Conservation (phyloP, 179 eudicot species). For the Silene vulgaris region DNA sequence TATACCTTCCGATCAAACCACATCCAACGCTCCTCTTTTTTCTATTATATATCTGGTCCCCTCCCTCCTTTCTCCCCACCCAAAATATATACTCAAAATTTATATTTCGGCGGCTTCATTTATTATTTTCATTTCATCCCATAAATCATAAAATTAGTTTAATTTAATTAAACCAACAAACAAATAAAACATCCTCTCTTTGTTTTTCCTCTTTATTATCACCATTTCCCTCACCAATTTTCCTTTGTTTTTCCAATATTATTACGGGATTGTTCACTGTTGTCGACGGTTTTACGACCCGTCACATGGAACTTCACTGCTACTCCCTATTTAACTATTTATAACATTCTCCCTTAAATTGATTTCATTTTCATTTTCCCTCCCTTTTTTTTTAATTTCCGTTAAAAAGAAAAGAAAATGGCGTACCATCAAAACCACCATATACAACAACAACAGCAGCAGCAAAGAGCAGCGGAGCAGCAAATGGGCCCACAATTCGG, state of each 20-base stretch:
- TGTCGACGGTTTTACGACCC: background rate
- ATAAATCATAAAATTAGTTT: background rate
- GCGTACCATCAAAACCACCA: constrained; percentile 36
- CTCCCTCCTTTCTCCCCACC: background rate
- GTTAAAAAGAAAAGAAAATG: constrained; percentile 21
- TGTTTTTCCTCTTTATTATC: background rate
- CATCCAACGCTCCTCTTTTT: constrained; percentile 30
- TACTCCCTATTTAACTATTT: background rate
- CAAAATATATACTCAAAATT: background rate
- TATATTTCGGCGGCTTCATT: constrained; percentile 37
- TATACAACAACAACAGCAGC: constrained; percentile 1
- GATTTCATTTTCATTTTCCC: background rate
- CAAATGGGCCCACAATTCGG: constrained; percentile 33
- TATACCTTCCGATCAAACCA: constrained; percentile 32
- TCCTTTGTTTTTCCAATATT: no score
- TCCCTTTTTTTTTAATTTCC: constrained; percentile 4
- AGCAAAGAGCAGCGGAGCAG: constrained; percentile 14
- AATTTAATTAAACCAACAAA: background rate
- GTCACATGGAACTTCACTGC: no score
- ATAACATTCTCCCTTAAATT: background rate
- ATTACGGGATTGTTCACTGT: constrained; percentile 8
- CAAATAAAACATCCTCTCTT: background rate
- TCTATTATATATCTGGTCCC: constrained; percentile 25
- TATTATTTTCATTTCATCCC: constrained; percentile 3
- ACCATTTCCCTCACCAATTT: constrained; percentile 13